Base-by-base conservation (phyloP, 2,329 filamentous ascomycete genomes). In the Thelonectria rubi region DNA sequence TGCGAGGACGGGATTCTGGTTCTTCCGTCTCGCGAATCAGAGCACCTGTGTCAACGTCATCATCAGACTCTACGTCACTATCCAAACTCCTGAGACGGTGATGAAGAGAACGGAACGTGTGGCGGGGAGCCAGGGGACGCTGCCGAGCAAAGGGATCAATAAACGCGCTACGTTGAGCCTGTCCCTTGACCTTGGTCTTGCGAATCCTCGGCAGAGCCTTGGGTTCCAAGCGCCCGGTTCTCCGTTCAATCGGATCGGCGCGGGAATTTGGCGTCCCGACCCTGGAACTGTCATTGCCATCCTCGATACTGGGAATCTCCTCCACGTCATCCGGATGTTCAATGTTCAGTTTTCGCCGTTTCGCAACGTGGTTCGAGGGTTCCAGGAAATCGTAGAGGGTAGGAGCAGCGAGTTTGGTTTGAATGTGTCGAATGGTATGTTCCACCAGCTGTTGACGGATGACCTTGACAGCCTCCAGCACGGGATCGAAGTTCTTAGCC, bases 401-500 rank as follows among this genome's bases (percentile, higher is more conserved):
- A 3, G 93, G 93, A 7, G 90, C 91, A 9, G 92, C 94, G 49
- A 98, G 88, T 70, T 94, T 91, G 46, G 90, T 91, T 69, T 94
- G 93, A 72, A 98, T 91, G 74, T 97, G 93, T 66, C 91, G 88
- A 64, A 98, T 88, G 37, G 99, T 81, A 75, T 96, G 95, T 73
- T 96, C 91, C 61, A 87, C 89, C 73, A 99, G 82, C 75, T 98
- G 94, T 55, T 88, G 86, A 53, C 90, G 86, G 55, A 97, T 85
- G 46, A 91, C 85, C 63, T 94, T 88, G 40, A 93, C 82, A 34
- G 95, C 94, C 73, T 96, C 94, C 50, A 83, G 80, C 5, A 94
- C 92, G n/a, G 95, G 94, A 76, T 99, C 94, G 66, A 97, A 87
- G 74, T 96, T 91, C 72, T 91, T 90, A 17, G 94, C 94, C 54